Conservation (phyloP, 257 asterid species). For the Fraxinus anomala region DNA sequence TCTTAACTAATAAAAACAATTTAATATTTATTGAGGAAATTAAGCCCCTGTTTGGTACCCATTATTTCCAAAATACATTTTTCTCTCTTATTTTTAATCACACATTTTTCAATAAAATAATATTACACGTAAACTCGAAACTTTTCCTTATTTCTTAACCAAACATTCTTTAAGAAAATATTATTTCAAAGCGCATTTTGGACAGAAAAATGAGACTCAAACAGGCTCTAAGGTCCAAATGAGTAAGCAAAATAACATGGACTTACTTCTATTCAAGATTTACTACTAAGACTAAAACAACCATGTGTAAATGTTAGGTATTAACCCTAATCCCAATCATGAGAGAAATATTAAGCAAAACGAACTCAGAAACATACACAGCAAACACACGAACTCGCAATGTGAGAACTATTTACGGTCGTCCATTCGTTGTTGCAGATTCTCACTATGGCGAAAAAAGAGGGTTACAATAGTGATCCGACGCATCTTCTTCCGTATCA, state of each 20-base stretch:
- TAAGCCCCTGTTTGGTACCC: too few species aligned
- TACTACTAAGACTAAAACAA: not conserved
- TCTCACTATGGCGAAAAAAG: not conserved
- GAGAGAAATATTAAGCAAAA: not conserved
- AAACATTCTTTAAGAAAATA: too few species aligned
- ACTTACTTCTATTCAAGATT: not conserved
- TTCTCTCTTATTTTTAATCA: too few species aligned
- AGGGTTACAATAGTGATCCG: not conserved
- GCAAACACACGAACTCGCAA: not conserved
- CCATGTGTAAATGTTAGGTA: not conserved
- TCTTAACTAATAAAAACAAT: not conserved
- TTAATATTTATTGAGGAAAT: conserved; percentile 8
- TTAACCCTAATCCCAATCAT: not conserved
- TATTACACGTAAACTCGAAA: too few species aligned
- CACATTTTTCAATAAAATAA: too few species aligned
- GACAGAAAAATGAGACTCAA: too few species aligned
- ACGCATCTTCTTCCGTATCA: not conserved
- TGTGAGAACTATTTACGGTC: not conserved
- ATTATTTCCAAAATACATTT: too few species aligned
- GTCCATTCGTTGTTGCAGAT: not conserved
- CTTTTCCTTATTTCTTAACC: too few species aligned
- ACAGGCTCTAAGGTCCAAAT: not conserved
- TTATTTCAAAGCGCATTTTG: too few species aligned
- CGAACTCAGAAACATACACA: not conserved
- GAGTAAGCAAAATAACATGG: not conserved